Base-by-base conservation (phyloP, 805 yeast species). In the Myxozyma udenii region DNA sequence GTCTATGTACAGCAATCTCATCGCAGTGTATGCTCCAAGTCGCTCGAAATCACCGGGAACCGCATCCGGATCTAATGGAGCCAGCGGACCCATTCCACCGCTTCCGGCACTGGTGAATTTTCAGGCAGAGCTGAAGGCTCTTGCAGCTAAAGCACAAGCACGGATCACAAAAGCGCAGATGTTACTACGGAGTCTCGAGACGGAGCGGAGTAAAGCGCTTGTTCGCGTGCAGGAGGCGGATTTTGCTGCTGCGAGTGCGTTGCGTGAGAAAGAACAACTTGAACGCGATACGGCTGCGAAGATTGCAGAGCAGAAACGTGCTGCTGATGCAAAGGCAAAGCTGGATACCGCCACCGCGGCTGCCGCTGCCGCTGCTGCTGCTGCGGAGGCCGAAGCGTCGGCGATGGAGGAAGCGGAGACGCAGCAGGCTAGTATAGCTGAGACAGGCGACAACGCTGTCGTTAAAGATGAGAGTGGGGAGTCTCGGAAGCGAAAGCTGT, bases 131-230 rank as follows among this genome's bases (percentile, higher is more conserved):
- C 43, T 55, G 22, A 44, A 44, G 36, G 14, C 9, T 3, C 28
- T 55, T n/a, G 32, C 48, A 19, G 35, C 44, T 14, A 41, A 48
- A 18, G 57, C 59, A 12, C 50, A 48, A 26, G 44, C 51, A 18
- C 30, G 57, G 21, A 35, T 53, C 4, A 14, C 22, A 30, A 26
- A 49, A n/a, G 25, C 57, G 18, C 53, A 55, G 35, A 24, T 18
- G 33, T 21, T 24, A 32, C 18, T 52, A 23, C 41, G 49, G 18
- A 21, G 35, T 26, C 14, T 52, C 4, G 59, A 55, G 12, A 16
- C 46, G 11, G 23, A 45, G 12, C 39, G 54, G 37, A 35, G 37
- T 9, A 41, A 35, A 23, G 19, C 45, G 44, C 18, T 41, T 6
- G 30, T 28, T 28, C 33, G 33, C 9, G 33, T 28, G 33, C 33